These are phyloP conservation scores for Trichoderma arundinaceum DNA, from an alignment of 2,329 filamentous ascomycete genomes.

Conservation along the genomic window DNA sequence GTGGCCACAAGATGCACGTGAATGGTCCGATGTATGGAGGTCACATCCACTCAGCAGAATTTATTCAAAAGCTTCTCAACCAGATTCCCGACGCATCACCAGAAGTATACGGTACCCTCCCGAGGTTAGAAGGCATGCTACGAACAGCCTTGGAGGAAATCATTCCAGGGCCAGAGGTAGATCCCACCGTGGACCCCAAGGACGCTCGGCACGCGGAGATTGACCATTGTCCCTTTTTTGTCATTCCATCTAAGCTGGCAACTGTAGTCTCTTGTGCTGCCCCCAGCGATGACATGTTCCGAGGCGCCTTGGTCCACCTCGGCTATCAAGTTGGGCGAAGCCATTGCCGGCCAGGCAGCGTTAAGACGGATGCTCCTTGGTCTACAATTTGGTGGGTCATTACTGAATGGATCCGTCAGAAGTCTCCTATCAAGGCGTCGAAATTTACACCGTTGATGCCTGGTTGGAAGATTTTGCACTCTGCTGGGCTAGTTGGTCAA, in stretches of 20 bases:
- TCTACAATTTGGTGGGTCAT: constrained; percentile 89
- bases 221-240: constrained; percentile 84
- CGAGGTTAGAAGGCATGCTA: constrained; percentile 89
- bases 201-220: constrained; percentile 63
- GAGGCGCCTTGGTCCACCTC: constrained; percentile 78
- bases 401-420: constrained; percentile 87
- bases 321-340: constrained; percentile 85
- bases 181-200: constrained; percentile 46
- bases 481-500: constrained; percentile 47
- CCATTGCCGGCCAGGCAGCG: constrained; percentile 85
- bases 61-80: constrained; percentile 78
- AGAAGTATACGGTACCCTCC: constrained; percentile 77
- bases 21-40: constrained; percentile 96
- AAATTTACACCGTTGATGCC: constrained; percentile 72
- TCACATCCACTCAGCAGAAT: constrained; percentile 81
- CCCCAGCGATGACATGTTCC: constrained; percentile 77
- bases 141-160: constrained; percentile 83
- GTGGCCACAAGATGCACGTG: constrained; percentile 83
- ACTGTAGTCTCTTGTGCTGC: constrained; percentile 80
- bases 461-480: constrained; percentile 70
- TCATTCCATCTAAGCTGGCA: constrained; percentile 75
- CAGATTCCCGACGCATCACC: constrained; percentile 70
- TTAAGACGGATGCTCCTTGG: constrained; percentile 96
- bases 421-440: constrained; percentile 74
- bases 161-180: constrained; percentile 47